Conservation (phyloP, 2,329 filamentous ascomycete species). For the Colletotrichum destructivum region DNA sequence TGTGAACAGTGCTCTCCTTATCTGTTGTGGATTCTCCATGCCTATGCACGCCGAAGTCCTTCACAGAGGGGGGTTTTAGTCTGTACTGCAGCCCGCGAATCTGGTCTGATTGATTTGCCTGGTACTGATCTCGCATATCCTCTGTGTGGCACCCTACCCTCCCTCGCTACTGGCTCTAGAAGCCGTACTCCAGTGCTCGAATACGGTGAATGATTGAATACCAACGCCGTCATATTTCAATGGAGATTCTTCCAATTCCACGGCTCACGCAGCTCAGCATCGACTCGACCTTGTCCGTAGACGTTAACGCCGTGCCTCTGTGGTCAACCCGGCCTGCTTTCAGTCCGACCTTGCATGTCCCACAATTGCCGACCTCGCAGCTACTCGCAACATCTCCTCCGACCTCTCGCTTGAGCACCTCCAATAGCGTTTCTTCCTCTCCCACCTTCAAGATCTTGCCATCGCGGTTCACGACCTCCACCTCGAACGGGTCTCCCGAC, state of each 20-base stretch:
- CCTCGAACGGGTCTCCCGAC: constrained; percentile 73
- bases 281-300: constrained; percentile 59
- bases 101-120: no score
- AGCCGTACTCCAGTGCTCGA: neutral
- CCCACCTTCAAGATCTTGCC: constrained; percentile 61
- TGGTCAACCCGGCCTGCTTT: constrained; percentile 63
- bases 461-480: constrained; percentile 60
- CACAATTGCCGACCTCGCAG: constrained; percentile 70
- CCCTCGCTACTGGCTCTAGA: no score
- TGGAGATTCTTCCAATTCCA: constrained; percentile 63
- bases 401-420: constrained; percentile 61
- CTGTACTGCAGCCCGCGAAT: neutral
- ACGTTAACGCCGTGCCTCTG: constrained; percentile 62
- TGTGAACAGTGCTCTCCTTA: neutral
- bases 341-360: constrained; percentile 64
- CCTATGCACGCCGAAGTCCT: neutral
- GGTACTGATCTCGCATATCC: no score
- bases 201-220: neutral
- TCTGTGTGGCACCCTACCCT: no score
- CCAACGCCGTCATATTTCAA: constrained; percentile 58
- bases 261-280: constrained; percentile 70
- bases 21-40: neutral
- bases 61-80: neutral
- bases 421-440: constrained; percentile 65
- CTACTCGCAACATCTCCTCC: constrained; percentile 61